Percentiles rank a stretch among this genome's conserved stretches.
These are phyloP conservation scores for Blastobotrys attinorum DNA, from an alignment of 805 yeast genomes.

Conservation along the genomic window DNA sequence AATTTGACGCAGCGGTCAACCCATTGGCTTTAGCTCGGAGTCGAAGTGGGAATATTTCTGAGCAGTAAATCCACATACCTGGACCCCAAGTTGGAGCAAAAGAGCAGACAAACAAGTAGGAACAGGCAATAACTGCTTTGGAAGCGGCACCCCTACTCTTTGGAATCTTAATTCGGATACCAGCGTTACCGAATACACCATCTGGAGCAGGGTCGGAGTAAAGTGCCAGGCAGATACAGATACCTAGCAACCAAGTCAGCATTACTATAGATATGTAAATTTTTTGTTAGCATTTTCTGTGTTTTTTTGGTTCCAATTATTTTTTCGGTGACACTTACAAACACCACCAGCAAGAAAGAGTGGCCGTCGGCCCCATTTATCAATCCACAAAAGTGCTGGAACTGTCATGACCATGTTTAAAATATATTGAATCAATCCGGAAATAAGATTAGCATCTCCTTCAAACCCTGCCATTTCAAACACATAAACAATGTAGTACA, in stretches of 20 bases:
- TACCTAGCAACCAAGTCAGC: conserved; percentile 55
- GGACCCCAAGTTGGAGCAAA: conserved; percentile 82
- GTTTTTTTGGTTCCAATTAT: too few species aligned
- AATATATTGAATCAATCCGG: conserved; percentile 54
- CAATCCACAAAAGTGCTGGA: conserved; percentile 55
- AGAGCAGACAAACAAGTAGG: conserved; percentile 56
- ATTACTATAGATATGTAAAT: too few species aligned
- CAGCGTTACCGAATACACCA: conserved; percentile 29
- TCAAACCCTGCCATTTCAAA: conserved; percentile 57
- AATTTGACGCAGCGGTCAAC: conserved; percentile 34
- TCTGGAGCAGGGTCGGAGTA: conserved; percentile 18
- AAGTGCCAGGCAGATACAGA: conserved; percentile 39
- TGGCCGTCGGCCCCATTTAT: conserved; percentile 56
- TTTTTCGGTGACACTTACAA: too few species aligned
- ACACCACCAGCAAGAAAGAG: conserved; percentile 52
- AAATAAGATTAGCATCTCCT: conserved; percentile 42
- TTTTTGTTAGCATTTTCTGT: too few species aligned
- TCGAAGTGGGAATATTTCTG: conserved; percentile 40
- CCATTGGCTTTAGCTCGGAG: conserved; percentile 46
- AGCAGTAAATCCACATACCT: conserved; percentile 36
- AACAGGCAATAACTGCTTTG: conserved; percentile 42
- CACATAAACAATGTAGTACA: conserved; percentile 60
- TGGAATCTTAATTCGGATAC: conserved; percentile 24
- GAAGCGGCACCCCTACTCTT: conserved; percentile 31
- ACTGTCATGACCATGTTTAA: conserved; percentile 48